phyloP scores from a whole-genome alignment of 2,329 filamentous ascomycete species.

The Colletotrichum sp. region DNA sequence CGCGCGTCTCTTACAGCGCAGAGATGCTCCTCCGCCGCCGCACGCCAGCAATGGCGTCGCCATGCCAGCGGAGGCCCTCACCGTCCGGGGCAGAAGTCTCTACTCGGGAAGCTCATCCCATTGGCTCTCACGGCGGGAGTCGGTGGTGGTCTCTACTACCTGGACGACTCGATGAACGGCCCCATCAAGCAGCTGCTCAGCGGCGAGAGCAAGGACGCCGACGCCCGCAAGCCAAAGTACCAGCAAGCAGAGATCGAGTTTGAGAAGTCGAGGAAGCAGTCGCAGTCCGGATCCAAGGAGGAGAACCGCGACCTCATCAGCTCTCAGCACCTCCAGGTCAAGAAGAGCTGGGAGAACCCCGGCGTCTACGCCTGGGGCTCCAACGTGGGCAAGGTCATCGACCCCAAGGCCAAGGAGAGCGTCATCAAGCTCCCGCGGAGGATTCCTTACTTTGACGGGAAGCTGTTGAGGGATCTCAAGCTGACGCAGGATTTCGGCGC shows the following conservation, averaged over 20 bases:
- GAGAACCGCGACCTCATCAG: slow-evolving; percentile 79
- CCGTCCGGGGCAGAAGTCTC: background rate
- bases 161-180: slow-evolving; percentile 23
- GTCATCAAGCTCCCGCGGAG: slow-evolving; percentile 82
- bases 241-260: slow-evolving; percentile 65
- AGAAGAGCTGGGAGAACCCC: slow-evolving; percentile 79
- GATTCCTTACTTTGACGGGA: slow-evolving; percentile 82
- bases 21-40: slow-evolving; percentile 6
- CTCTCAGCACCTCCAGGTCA: slow-evolving; percentile 87
- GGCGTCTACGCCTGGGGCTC: slow-evolving; percentile 95
- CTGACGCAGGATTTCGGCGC: slow-evolving; percentile 82
- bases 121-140: slow-evolving; percentile 27
- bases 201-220: background rate
- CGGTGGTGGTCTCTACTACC: slow-evolving; percentile 43
- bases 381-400: slow-evolving; percentile 84
- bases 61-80: slow-evolving; percentile 4
- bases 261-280: slow-evolving; percentile 66
- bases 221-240: slow-evolving; percentile 18
- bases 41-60: slow-evolving; percentile 1
- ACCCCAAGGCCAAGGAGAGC: slow-evolving; percentile 78
- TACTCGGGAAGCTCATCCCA: background rate
- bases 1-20: slow-evolving; percentile 15
- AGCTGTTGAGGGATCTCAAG: slow-evolving; percentile 86
- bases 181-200: slow-evolving; percentile 8
- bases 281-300: slow-evolving; percentile 66